A percentile compares a stretch with the other conserved stretches of the same genome.
Conservation (phyloP, 306 rosid species). For the Ceratonia siliqua region DNA sequence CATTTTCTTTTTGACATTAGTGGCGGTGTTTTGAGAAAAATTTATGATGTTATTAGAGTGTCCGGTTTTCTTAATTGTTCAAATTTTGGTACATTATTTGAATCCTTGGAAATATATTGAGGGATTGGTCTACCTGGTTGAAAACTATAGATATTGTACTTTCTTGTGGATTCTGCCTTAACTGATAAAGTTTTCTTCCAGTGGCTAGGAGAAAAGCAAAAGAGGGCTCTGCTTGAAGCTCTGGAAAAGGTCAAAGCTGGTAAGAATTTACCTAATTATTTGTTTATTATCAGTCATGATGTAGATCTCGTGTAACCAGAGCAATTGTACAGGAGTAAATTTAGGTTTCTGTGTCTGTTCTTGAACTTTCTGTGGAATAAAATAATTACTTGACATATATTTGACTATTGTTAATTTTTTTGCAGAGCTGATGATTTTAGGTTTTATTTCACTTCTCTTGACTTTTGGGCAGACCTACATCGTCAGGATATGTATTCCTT, state of each 20-base stretch:
- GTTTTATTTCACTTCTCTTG: slow-evolving; percentile 85
- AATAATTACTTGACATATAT: not conserved
- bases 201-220: slow-evolving; percentile 43
- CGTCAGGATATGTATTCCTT: slow-evolving; percentile 70
- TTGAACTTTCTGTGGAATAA: not conserved
- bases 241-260: slow-evolving; percentile 91
- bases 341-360: not conserved
- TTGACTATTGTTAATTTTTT: slow-evolving; percentile 6
- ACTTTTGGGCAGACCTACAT: slow-evolving; percentile 86
- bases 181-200: slow-evolving; percentile 3
- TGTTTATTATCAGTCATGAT: not conserved
- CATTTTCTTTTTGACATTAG: not conserved
- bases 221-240: slow-evolving; percentile 83
- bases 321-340: slow-evolving; percentile 7
- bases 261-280: slow-evolving; percentile 31
- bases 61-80: not conserved
- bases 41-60: not conserved
- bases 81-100: not conserved
- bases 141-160: not conserved
- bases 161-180: not conserved
- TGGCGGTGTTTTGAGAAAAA: not conserved
- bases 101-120: not conserved
- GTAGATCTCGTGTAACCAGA: not conserved
- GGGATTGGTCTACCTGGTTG: not conserved
- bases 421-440: slow-evolving; percentile 97